A percentile compares a stretch with the other conserved stretches of the same genome.
These are phyloP conservation scores for Exidia glandulosa DNA, from an alignment of 768 basidiomycete species.

Conservation along the genomic window DNA sequence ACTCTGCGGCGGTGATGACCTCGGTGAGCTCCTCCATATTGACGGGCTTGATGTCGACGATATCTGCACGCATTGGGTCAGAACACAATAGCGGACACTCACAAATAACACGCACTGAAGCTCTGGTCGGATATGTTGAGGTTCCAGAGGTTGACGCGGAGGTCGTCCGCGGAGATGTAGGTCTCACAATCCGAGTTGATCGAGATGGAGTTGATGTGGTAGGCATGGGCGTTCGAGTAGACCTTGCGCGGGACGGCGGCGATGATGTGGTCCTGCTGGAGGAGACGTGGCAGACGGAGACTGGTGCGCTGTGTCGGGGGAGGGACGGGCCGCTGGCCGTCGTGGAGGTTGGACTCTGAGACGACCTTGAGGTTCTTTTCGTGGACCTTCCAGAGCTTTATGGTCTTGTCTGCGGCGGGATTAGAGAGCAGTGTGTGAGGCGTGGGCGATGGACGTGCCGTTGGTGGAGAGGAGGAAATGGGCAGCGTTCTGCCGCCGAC, in stretches of 20 bases:
- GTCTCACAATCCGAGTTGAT: constrained; percentile 99
- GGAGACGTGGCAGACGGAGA: constrained; percentile 82
- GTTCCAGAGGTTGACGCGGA: constrained; percentile 97
- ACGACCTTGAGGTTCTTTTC: constrained; percentile 95
- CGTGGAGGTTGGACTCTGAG: constrained; percentile 88
- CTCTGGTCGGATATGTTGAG: constrained; percentile 97
- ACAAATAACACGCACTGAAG: constrained; percentile 64
- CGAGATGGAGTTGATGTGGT: constrained; percentile 99
- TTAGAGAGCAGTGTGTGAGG: neutral
- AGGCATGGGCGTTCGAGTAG: constrained; percentile 97
- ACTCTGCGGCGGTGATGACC: constrained; percentile 99
- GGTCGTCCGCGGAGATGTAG: constrained; percentile 97
- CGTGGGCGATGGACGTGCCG: constrained; percentile 38
- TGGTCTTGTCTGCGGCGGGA: constrained; percentile 77
- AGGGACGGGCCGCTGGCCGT: constrained; percentile 61
- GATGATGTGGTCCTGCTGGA: constrained; percentile 93
- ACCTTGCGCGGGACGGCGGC: constrained; percentile 98
- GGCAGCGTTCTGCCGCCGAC: constrained; percentile 92
- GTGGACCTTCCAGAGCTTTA: constrained; percentile 99
- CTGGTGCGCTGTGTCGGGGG: constrained; percentile 46
- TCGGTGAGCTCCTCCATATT: constrained; percentile 99
- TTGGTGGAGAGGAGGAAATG: constrained; percentile 97
- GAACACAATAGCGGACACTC: neutral
- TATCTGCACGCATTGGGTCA: constrained; percentile 46
- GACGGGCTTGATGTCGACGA: constrained; percentile 98